phyloP scores from a whole-genome alignment of 225 moss, liverwort and hornwort species.

The Physcomitrellopsis africana region DNA sequence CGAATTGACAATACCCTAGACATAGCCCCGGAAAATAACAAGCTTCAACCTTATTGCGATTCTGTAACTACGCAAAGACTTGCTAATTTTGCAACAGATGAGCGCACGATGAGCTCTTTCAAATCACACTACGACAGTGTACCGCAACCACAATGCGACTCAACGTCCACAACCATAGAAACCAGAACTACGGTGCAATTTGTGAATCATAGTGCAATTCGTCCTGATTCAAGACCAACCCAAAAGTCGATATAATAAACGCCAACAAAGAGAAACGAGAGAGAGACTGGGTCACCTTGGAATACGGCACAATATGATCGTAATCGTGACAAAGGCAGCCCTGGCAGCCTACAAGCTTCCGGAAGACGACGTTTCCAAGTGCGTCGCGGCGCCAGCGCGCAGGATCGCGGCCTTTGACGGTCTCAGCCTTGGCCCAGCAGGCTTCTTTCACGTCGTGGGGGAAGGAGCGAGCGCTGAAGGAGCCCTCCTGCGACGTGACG shows the following conservation, averaged over 20 bases:
- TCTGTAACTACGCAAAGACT: no score
- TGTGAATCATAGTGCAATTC: neutral
- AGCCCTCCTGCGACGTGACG: conserved; percentile 25
- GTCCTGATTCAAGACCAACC: neutral
- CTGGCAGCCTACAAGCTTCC: conserved; percentile 80
- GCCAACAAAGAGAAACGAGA: neutral
- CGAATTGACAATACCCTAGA: no score
- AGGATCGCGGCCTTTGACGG: conserved; percentile 80
- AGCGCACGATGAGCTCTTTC: no score
- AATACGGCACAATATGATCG: conserved; percentile 86
- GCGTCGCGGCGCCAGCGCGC: conserved; percentile 89
- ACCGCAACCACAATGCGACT: no score
- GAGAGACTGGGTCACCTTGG: conserved; percentile 49
- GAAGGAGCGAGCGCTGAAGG: conserved; percentile 71
- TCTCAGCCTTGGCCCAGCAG: conserved; percentile 87
- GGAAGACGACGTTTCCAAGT: conserved; percentile 83
- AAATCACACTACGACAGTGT: no score
- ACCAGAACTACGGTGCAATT: no score
- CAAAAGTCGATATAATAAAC: no score
- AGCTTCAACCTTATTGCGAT: no score
- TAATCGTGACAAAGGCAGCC: conserved; percentile 94
- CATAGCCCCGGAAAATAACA: no score
- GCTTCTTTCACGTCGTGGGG: conserved; percentile 85
- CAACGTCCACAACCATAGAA: no score
- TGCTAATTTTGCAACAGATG: no score